Evolutionary conservation across 2,329 filamentous ascomycete species (phyloP).

Genomic region (Fusarium sp.): DNA sequence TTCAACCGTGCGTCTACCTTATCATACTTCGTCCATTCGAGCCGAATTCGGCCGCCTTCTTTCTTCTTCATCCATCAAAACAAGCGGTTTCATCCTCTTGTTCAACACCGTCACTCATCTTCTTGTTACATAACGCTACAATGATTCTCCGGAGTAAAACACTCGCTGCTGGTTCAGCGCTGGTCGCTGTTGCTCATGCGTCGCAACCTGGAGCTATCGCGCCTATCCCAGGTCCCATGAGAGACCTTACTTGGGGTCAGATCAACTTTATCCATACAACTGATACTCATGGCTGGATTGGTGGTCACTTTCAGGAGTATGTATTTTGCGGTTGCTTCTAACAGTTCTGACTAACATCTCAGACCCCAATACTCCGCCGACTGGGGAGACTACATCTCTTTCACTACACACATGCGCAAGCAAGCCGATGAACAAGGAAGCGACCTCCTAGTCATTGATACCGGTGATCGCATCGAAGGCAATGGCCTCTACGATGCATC

Average conservation of each 20-base stretch:
- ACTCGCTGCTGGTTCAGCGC: conserved; percentile 44
- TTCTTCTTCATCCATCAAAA: conserved; percentile 22
- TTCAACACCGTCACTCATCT: neutral
- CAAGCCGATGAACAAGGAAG: conserved; percentile 82
- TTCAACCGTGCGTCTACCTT: conserved; percentile 30
- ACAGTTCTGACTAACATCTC: conserved; percentile 15
- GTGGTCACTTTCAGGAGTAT: conserved; percentile 90
- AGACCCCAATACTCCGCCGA: conserved; percentile 93
- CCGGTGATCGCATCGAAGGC: conserved; percentile 91
- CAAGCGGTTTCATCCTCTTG: conserved; percentile 15
- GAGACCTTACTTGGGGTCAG: conserved; percentile 90
- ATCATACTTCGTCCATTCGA: conserved; percentile 32
- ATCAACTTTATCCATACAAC: conserved; percentile 98
- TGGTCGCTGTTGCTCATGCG: conserved; percentile 56
- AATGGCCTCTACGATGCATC: conserved; percentile 96
- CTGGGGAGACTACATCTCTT: conserved; percentile 98
- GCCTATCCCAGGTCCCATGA: conserved; percentile 83
- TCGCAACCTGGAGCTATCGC: conserved; percentile 84
- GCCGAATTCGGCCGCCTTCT: conserved; percentile 25
- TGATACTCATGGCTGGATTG: conserved; percentile 96
- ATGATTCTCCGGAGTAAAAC: conserved; percentile 48
- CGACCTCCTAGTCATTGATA: conserved; percentile 94
- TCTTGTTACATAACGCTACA: neutral
- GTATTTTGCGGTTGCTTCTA: conserved; percentile 28
- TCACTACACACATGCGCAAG: conserved; percentile 83